Evolutionary conservation across 371 early-diverging fungal genomes (phyloP).

Genomic region (Rhizopus arrhizus): DNA sequence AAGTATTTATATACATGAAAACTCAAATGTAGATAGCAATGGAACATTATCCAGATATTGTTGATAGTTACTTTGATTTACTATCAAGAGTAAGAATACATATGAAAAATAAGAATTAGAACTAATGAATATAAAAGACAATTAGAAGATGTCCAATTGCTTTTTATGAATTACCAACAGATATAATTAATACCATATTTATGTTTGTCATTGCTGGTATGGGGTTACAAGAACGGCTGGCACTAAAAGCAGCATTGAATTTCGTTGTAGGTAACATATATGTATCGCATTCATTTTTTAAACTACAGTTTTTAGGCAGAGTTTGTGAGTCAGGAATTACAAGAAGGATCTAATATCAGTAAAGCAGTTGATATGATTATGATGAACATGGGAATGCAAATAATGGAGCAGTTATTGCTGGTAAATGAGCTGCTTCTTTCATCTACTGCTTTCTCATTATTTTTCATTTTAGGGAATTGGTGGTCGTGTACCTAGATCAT

Average conservation of each 20-base stretch:
- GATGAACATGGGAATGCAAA: constrained; percentile 53
- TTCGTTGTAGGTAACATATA: constrained; percentile 52
- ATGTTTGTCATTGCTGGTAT: constrained; percentile 59
- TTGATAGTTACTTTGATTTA: constrained; percentile 52
- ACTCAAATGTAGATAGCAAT: constrained; percentile 35
- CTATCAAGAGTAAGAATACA: constrained; percentile 50
- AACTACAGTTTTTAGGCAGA: constrained; percentile 38
- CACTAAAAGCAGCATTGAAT: constrained; percentile 58
- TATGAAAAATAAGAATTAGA: not conserved
- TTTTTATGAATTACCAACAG: constrained; percentile 56
- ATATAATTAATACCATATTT: constrained; percentile 54
- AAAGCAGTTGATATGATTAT: constrained; percentile 48
- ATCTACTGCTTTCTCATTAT: not conserved
- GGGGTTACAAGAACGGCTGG: constrained; percentile 64
- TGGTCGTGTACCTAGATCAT: constrained; percentile 72
- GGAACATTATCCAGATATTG: constrained; percentile 44
- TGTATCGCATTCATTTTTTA: constrained; percentile 1
- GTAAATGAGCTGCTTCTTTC: constrained; percentile 33
- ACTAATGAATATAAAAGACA: constrained; percentile 32
- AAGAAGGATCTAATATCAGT: constrained; percentile 40
- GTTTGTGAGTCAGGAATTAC: constrained; percentile 54
- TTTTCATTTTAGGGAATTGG: constrained; percentile 62
- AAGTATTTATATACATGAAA: not conserved
- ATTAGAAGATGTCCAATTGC: constrained; percentile 58
- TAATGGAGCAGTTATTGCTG: constrained; percentile 57